These are phyloP conservation scores for Lactarius indigo DNA, from an alignment of 768 basidiomycete genomes.

Conservation along the genomic window DNA sequence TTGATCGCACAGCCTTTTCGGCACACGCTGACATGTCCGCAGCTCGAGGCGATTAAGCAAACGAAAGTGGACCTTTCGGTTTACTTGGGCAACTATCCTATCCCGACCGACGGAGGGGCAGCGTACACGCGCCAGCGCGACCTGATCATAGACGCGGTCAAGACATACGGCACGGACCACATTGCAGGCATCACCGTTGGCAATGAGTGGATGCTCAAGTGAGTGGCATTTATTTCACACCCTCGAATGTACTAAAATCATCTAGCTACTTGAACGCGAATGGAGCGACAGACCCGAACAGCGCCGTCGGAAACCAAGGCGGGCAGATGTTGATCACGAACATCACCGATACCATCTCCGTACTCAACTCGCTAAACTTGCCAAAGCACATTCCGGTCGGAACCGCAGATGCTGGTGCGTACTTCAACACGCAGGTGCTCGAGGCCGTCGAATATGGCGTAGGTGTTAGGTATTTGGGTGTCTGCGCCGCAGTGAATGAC, in stretches of 20 bases:
- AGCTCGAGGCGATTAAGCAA: slow-evolving; percentile 84
- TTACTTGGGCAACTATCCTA: slow-evolving; percentile 68
- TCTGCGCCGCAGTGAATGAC: slow-evolving; percentile 60
- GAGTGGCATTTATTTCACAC: slow-evolving; percentile 26
- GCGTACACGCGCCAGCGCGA: slow-evolving; percentile 75
- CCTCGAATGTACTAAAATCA: not conserved
- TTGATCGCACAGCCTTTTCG: not conserved
- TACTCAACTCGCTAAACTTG: slow-evolving; percentile 55
- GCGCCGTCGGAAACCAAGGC: slow-evolving; percentile 55
- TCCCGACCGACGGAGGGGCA: slow-evolving; percentile 56
- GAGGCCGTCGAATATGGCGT: slow-evolving; percentile 66
- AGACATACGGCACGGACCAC: slow-evolving; percentile 72
- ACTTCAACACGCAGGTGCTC: slow-evolving; percentile 72
- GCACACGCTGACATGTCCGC: not conserved
- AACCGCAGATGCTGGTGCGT: slow-evolving; percentile 81
- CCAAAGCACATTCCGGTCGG: slow-evolving; percentile 66
- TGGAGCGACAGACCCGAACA: slow-evolving; percentile 51
- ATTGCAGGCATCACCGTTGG: slow-evolving; percentile 86
- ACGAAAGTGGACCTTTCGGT: slow-evolving; percentile 87
- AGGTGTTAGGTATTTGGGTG: slow-evolving; percentile 40
- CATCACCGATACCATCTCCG: slow-evolving; percentile 61
- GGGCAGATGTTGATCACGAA: slow-evolving; percentile 59
- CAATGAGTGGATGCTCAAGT: slow-evolving; percentile 88
- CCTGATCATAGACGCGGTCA: slow-evolving; percentile 60
- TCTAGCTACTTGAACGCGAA: slow-evolving; percentile 55